Base-by-base conservation (phyloP, 1,284 basidiomycete genomes). In the Sphaerobolus stellatus region DNA sequence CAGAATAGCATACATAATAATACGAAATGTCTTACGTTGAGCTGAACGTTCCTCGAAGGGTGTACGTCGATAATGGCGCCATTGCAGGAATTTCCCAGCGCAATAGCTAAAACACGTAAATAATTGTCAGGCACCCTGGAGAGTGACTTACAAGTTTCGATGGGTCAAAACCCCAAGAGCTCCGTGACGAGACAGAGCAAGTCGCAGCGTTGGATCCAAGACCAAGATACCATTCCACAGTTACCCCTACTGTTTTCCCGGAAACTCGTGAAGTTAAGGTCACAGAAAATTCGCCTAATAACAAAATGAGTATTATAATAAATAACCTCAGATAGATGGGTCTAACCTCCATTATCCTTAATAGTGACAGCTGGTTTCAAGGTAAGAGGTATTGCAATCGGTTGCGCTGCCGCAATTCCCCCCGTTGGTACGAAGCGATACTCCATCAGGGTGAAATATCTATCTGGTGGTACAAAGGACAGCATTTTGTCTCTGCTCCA, bases 381-480 rank as follows among this genome's bases (percentile, higher is more conserved):
- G 0, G 72, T 61, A 51, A 93, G 75, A 0, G 92, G 90, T 5
- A 92, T 67, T 4, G 84, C 78, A 13, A 84, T 75, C 41, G 75
- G 75, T 44, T 80, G 61, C 74, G 61, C 58, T 30, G 67, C 66
- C 1, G 65, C 62, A 38, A 62, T 56, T 25, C 62, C 52, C 4
- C 58, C 34, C 47, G 68, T 72, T 13, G 81, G 75, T 16, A 74
- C 71, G 63, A 86, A 87, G 28, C 90, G 87, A 66, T 97, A 98
- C 64, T 94, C 90, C 68, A 90, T 83, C 27, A 98, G 76, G 36
- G 83, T 82, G 71, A 98, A 98, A 58, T 83, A 83, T 9, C 95
- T 95, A 64, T 98, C 95, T 2, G 95, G 95, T 3, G 95, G 95
- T 41, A 98, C 86, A 67, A 98, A 98, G 1, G 92, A 95, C 50